Evolutionary conservation across 23 red algal species (phyloP).

Genomic region (Gracilaria gracilis): DNA sequence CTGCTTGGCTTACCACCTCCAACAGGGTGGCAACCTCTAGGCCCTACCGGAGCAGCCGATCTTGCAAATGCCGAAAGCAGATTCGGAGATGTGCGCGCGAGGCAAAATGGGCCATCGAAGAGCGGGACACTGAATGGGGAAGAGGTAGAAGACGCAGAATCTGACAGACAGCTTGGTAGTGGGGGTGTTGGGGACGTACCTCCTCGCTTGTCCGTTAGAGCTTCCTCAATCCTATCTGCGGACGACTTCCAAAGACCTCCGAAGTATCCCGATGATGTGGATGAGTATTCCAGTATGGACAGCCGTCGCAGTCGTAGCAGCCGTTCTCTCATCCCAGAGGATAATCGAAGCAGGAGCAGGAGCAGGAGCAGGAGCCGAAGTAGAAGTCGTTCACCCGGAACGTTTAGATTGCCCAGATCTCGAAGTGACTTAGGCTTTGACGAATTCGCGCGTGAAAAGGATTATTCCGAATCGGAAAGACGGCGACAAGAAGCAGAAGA

Average conservation of each 20-base stretch:
- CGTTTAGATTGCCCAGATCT: slow-evolving; percentile 34
- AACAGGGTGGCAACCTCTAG: slow-evolving; percentile 77
- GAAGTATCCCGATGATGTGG: slow-evolving; percentile 40
- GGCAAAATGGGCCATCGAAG: slow-evolving; percentile 39
- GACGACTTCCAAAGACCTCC: slow-evolving; percentile 27
- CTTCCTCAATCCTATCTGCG: slow-evolving; percentile 1
- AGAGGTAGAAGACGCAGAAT: neutral
- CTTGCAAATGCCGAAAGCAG: slow-evolving; percentile 58
- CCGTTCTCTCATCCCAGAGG: slow-evolving; percentile 29
- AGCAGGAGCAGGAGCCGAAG: slow-evolving; percentile 44
- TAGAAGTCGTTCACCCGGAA: slow-evolving; percentile 42
- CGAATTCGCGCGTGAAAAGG: neutral
- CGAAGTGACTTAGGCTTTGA: slow-evolving; percentile 39
- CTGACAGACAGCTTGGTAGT: slow-evolving; percentile 43
- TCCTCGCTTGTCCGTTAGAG: slow-evolving; percentile 20
- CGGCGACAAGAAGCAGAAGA: slow-evolving; percentile 41
- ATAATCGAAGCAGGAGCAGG: slow-evolving; percentile 3
- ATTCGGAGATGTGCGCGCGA: slow-evolving; percentile 68
- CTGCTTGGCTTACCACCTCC: slow-evolving; percentile 81
- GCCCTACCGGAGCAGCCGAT: slow-evolving; percentile 55
- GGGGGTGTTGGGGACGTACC: slow-evolving; percentile 55
- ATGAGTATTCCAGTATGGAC: neutral
- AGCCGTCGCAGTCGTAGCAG: slow-evolving; percentile 15
- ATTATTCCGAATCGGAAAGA: neutral
- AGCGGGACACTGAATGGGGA: slow-evolving; percentile 1